These are phyloP conservation scores for Umbilicus rupestris DNA, from an alignment of 164 flowering plant genomes.

Conservation along the genomic window DNA sequence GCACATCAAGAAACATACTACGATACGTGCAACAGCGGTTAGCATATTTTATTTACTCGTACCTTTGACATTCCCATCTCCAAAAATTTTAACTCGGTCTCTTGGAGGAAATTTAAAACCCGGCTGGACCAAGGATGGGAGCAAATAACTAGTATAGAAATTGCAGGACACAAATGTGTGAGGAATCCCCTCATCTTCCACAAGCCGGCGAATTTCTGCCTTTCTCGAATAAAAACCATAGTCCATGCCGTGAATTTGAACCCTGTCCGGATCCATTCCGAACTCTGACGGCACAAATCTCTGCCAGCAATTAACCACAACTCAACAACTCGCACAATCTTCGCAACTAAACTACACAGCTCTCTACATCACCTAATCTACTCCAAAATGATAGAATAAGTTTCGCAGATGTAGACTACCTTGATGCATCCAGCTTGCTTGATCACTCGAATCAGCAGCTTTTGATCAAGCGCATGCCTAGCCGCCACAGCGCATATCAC, in stretches of 20 bases:
- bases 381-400: background rate
- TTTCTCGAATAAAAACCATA: constrained; percentile 46
- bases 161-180: constrained; percentile 63
- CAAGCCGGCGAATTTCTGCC: constrained; percentile 53
- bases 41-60: background rate
- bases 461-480: constrained; percentile 51
- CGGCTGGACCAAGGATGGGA: constrained; percentile 78
- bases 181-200: constrained; percentile 71
- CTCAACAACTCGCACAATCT: background rate
- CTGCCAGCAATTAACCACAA: constrained; percentile 24
- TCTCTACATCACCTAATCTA: background rate
- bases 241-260: constrained; percentile 36
- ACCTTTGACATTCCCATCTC: constrained; percentile 81
- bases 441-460: constrained; percentile 44
- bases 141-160: constrained; percentile 52
- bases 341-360: too few relatives aligned
- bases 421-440: constrained; percentile 58
- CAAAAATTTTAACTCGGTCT: constrained; percentile 61
- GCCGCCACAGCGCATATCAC: constrained; percentile 62
- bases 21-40: background rate
- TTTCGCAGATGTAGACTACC: constrained; percentile 18
- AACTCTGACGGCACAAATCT: constrained; percentile 91
- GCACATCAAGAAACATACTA: background rate
- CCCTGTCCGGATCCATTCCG: constrained; percentile 63
- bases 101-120: constrained; percentile 53